phyloP scores from a whole-genome alignment of 2,329 filamentous ascomycete genomes.

The Botrytis hyacinthi region DNA sequence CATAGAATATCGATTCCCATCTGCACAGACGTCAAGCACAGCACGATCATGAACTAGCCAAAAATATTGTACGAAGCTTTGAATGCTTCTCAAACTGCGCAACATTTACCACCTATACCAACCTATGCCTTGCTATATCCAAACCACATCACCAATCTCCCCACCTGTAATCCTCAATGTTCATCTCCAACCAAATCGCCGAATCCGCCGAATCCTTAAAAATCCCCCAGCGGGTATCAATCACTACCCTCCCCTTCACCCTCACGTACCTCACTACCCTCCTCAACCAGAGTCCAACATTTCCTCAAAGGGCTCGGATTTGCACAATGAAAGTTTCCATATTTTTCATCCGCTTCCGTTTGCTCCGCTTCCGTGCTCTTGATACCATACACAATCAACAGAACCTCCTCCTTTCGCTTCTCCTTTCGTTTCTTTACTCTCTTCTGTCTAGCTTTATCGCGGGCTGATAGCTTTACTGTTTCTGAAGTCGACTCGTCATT shows the following conservation, averaged over 20 bases:
- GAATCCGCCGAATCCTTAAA: neutral
- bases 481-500: neutral
- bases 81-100: neutral
- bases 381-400: neutral
- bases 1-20: no score
- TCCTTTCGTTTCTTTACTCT: neutral
- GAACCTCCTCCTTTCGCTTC: neutral
- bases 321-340: neutral
- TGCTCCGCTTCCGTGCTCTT: neutral
- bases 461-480: neutral
- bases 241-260: neutral
- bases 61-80: neutral
- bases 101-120: neutral
- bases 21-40: neutral
- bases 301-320: constrained; percentile 7
- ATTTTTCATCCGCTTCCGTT: neutral
- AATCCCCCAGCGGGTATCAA: neutral
- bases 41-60: neutral
- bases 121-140: no score
- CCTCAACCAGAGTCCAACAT: constrained; percentile 1
- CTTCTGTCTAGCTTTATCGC: neutral
- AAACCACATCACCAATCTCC: neutral
- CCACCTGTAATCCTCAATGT: no score
- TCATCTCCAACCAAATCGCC: neutral
- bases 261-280: no score